Conservation (phyloP, 2,329 filamentous ascomycete species). For the Thermoascus crustaceus region DNA sequence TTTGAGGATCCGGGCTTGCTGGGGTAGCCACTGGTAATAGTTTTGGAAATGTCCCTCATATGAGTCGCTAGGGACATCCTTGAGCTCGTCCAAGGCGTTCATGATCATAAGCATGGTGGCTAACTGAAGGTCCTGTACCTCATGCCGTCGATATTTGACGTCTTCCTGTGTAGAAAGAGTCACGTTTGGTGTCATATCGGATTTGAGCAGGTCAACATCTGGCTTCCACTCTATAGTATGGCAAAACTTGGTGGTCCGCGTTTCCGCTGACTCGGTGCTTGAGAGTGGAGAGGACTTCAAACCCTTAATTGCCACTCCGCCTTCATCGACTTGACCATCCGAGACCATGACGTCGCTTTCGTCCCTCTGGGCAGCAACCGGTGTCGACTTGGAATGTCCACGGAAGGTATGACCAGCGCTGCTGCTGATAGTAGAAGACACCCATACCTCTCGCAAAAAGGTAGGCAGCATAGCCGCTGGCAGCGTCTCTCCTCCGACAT, state of each 20-base stretch:
- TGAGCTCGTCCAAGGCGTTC: conserved; percentile 18
- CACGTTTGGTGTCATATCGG: no score
- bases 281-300: conserved; percentile 22
- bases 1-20: conserved; percentile 12
- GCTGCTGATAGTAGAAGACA: conserved; percentile 19
- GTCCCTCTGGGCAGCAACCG: conserved; percentile 14
- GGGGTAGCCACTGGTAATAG: conserved; percentile 23
- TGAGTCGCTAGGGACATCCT: conserved; percentile 7
- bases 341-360: conserved; percentile 15
- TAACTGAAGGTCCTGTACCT: conserved; percentile 12
- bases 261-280: no score
- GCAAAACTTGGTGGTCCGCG: no score
- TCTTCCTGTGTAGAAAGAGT: no score
- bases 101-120: conserved; percentile 21
- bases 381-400: conserved; percentile 17
- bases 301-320: conserved; percentile 16
- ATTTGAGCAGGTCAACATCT: background rate
- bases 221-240: background rate
- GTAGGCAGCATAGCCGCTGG: conserved; percentile 20
- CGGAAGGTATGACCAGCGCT: conserved; percentile 13
- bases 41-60: conserved; percentile 20
- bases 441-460: conserved; percentile 25
- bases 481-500: conserved; percentile 14
- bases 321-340: conserved; percentile 10
- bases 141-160: background rate